Conservation (phyloP, 495 filamentous ascomycete species). For the Aspergillus haitiensis region DNA sequence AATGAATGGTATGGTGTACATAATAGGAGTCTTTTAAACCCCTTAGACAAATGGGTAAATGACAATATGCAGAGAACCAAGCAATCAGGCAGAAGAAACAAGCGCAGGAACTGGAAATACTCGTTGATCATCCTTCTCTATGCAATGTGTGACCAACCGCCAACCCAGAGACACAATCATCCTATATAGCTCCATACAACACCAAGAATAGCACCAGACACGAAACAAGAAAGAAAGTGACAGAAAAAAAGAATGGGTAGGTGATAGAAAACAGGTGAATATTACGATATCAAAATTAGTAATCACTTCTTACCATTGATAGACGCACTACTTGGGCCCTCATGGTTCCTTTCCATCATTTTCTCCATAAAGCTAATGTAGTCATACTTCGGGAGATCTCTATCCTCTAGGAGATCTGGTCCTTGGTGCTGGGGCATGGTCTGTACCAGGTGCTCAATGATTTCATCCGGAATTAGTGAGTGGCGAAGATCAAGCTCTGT, state of each 20-base stretch:
- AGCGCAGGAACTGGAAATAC: constrained; percentile 27
- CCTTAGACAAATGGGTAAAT: not conserved
- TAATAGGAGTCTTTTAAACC: not conserved
- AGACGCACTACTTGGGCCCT: constrained; percentile 12
- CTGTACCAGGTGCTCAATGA: constrained; percentile 86
- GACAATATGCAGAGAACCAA: constrained; percentile 23
- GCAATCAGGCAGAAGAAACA: constrained; percentile 20
- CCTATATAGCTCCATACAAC: constrained; percentile 30
- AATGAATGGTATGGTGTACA: constrained; percentile 17
- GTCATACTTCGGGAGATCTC: constrained; percentile 77
- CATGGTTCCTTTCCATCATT: constrained; percentile 49
- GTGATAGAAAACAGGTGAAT: constrained; percentile 16
- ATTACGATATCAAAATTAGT: not conserved
- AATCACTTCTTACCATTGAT: constrained; percentile 36
- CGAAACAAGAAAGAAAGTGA: constrained; percentile 22
- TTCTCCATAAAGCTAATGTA: constrained; percentile 93
- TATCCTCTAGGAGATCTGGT: constrained; percentile 75
- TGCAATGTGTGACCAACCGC: constrained; percentile 34
- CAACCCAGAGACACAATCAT: constrained; percentile 23
- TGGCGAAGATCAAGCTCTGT: constrained; percentile 96
- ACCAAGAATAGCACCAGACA: constrained; percentile 27
- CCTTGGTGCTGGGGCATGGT: constrained; percentile 81
- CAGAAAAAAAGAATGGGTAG: constrained; percentile 25
- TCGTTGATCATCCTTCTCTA: constrained; percentile 28
- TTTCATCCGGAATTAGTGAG: constrained; percentile 88